A percentile compares a stretch with the other conserved stretches of the same genome.
Conservation (phyloP, 148 eudicot genomes). For the Rhododendron molle region DNA sequence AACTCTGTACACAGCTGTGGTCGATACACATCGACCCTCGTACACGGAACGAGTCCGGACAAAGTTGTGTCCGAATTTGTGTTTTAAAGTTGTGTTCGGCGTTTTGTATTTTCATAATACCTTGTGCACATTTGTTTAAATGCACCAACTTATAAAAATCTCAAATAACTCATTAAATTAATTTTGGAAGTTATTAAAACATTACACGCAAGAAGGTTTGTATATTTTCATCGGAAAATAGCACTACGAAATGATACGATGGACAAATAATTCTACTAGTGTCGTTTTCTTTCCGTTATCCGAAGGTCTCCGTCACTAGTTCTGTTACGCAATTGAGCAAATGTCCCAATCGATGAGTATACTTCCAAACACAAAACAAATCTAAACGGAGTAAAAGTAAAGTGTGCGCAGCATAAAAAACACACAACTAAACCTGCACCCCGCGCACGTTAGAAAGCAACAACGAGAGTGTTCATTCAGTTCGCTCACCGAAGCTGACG, state of each 20-base stretch:
- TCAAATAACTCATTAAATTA: no score
- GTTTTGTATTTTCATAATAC: no score
- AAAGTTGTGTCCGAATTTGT: no score
- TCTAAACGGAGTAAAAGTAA: not conserved
- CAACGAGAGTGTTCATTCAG: not conserved
- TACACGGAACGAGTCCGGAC: no score
- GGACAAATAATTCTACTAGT: not conserved
- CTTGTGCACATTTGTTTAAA: not conserved
- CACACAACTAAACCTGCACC: not conserved
- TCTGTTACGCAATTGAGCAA: not conserved
- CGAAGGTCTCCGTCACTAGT: not conserved
- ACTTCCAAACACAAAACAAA: not conserved
- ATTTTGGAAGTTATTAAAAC: no score
- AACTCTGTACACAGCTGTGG: no score
- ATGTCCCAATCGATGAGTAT: not conserved
- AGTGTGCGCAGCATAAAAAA: not conserved
- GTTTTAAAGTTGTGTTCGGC: no score
- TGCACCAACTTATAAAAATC: not conserved
- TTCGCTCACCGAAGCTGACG: slow-evolving; percentile 51
- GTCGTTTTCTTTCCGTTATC: not conserved
- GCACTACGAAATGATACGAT: no score
- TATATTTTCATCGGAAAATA: no score
- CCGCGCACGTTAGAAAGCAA: not conserved
- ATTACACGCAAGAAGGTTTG: no score
- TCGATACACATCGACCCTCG: no score